Conservation (phyloP, 805 yeast genomes). For the Osmozyma mogii region DNA sequence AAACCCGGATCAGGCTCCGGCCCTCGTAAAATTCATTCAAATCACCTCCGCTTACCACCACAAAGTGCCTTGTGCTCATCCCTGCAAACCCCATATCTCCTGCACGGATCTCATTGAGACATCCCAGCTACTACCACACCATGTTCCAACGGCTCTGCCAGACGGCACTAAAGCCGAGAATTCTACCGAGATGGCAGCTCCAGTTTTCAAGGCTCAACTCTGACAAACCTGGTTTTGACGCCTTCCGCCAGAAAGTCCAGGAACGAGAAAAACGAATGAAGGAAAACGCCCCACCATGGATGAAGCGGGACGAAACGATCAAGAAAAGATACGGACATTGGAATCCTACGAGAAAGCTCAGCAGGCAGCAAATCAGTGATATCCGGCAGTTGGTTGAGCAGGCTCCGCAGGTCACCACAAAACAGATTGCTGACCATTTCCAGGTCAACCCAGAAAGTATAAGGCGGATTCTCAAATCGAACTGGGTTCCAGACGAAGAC, state of each 20-base stretch:
- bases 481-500: constrained; percentile 61
- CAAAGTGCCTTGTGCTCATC: too few relatives aligned
- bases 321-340: constrained; percentile 57
- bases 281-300: constrained; percentile 46
- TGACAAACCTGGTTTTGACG: constrained; percentile 8
- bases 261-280: constrained; percentile 34
- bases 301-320: constrained; percentile 56
- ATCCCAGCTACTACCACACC: too few relatives aligned
- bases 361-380: constrained; percentile 62
- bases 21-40: too few relatives aligned
- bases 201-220: not conserved
- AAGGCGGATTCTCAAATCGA: constrained; percentile 67
- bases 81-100: too few relatives aligned
- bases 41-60: too few relatives aligned
- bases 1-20: too few relatives aligned
- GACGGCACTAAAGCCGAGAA: not conserved
- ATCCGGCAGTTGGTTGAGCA: constrained; percentile 48
- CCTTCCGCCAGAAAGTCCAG: constrained; percentile 11
- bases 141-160: constrained; percentile 1
- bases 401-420: constrained; percentile 53
- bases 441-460: constrained; percentile 75
- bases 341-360: constrained; percentile 60
- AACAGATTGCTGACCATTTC: constrained; percentile 56
- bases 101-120: too few relatives aligned
- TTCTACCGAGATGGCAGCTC: constrained; percentile 1